A percentile compares a stretch with the other conserved stretches of the same genome.
Evolutionary conservation across 192 early-diverging fungal species (phyloP).

Genomic region (Mycoemilia scoparia): DNA sequence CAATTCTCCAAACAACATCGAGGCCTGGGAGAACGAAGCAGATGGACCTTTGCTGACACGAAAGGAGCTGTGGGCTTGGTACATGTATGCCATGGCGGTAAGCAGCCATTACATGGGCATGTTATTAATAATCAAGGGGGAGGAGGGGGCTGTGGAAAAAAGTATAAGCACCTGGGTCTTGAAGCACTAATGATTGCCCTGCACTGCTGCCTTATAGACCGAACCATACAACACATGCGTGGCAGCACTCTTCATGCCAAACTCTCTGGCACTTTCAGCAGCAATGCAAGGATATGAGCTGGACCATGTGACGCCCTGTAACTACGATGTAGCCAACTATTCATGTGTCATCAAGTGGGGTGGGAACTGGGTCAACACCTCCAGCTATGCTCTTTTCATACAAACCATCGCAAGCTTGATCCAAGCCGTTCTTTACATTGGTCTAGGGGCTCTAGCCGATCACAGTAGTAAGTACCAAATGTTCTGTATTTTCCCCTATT

Average conservation of each 20-base stretch:
- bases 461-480: conserved; percentile 20
- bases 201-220: background rate
- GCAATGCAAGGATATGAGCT: conserved; percentile 1
- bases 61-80: conserved; percentile 6
- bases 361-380: conserved; percentile 3
- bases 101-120: too few relatives aligned
- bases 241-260: conserved; percentile 2
- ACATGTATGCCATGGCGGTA: conserved; percentile 1
- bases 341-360: background rate
- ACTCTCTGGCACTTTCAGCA: conserved; percentile 1
- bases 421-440: conserved; percentile 28
- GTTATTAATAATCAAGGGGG: too few relatives aligned
- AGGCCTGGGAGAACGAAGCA: too few relatives aligned
- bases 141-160: background rate
- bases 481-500: background rate
- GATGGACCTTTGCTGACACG: too few relatives aligned
- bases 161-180: background rate
- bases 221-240: conserved; percentile 3
- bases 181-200: background rate
- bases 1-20: too few relatives aligned
- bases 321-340: background rate
- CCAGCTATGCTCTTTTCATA: conserved; percentile 15
- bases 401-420: conserved; percentile 20
- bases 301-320: conserved; percentile 2
- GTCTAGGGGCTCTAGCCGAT: conserved; percentile 27